These are phyloP conservation scores for Leersia perrieri DNA, from an alignment of 176 grass and related monocot species.

Conservation along the genomic window DNA sequence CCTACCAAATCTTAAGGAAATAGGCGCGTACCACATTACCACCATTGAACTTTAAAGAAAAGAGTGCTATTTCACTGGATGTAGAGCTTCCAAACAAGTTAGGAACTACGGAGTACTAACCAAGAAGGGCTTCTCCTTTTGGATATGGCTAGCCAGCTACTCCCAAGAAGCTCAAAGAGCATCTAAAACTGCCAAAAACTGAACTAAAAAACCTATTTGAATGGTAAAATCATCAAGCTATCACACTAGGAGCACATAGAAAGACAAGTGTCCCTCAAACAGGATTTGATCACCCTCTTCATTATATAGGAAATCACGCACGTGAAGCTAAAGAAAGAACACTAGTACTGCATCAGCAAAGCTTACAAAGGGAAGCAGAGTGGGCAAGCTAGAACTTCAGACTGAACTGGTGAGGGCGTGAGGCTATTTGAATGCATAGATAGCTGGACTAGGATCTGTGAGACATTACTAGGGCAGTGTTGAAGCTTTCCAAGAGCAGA, in stretches of 20 bases:
- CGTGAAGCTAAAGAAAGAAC: conserved; percentile 21
- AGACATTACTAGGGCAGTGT: conserved; percentile 44
- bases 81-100: conserved; percentile 36
- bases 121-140: conserved; percentile 13
- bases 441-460: conserved; percentile 48
- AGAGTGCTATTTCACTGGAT: conserved; percentile 25
- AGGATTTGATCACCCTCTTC: conserved; percentile 26
- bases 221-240: conserved; percentile 22
- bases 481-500: conserved; percentile 47
- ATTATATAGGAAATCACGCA: conserved; percentile 6
- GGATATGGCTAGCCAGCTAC: conserved; percentile 28
- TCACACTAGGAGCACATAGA: background rate
- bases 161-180: conserved; percentile 24
- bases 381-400: conserved; percentile 13
- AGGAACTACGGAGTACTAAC: conserved; percentile 25
- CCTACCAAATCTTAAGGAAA: conserved; percentile 53
- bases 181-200: conserved; percentile 11
- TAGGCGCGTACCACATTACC: conserved; percentile 32
- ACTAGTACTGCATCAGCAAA: conserved; percentile 12
- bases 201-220: conserved; percentile 7
- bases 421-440: conserved; percentile 44
- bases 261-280: background rate
- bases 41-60: conserved; percentile 27
- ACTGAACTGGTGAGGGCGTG: conserved; percentile 20
- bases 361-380: conserved; percentile 4